A percentile compares a stretch with the other conserved stretches of the same genome.
Evolutionary conservation across 2,329 filamentous ascomycete genomes (phyloP).

Genomic region (Elsinoe fawcettii): DNA sequence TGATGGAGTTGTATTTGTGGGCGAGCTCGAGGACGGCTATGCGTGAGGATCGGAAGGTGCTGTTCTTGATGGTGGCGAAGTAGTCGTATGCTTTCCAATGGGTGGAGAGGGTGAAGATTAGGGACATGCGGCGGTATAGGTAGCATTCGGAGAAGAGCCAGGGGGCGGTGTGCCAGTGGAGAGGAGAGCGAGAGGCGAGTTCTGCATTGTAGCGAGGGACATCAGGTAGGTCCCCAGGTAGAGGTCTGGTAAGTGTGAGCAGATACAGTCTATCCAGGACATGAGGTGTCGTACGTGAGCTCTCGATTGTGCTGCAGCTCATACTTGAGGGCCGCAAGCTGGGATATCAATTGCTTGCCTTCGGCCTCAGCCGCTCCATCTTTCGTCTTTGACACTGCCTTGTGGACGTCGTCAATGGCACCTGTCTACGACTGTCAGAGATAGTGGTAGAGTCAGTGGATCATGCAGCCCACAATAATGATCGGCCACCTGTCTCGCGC

Average conservation of each 20-base stretch:
- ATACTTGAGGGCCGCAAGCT: conserved; percentile 80
- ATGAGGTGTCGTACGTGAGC: conserved; percentile 53
- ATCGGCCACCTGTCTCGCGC: conserved; percentile 86
- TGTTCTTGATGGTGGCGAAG: conserved; percentile 82
- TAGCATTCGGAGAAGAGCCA: conserved; percentile 96
- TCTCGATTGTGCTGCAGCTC: conserved; percentile 83
- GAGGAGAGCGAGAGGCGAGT: conserved; percentile 62
- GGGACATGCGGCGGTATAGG: conserved; percentile 76
- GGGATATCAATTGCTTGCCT: conserved; percentile 76
- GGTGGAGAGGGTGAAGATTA: conserved; percentile 65
- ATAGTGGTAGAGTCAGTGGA: neutral
- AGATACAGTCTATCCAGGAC: neutral
- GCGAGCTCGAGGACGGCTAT: conserved; percentile 78
- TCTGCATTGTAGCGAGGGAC: conserved; percentile 80
- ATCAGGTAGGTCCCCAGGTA: conserved; percentile 67
- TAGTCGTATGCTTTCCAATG: conserved; percentile 89
- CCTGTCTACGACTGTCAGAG: conserved; percentile 55
- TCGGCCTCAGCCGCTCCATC: conserved; percentile 63
- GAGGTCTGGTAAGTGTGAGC: conserved; percentile 46
- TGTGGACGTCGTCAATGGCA: conserved; percentile 90
- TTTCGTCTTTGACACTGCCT: conserved; percentile 52
- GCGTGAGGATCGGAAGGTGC: conserved; percentile 84
- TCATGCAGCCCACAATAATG: conserved; percentile 61
- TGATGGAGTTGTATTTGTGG: conserved; percentile 65
- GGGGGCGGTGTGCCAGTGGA: conserved; percentile 73